Conservation (phyloP, 2,329 filamentous ascomycete genomes). For the Zymoseptoria tritici region DNA sequence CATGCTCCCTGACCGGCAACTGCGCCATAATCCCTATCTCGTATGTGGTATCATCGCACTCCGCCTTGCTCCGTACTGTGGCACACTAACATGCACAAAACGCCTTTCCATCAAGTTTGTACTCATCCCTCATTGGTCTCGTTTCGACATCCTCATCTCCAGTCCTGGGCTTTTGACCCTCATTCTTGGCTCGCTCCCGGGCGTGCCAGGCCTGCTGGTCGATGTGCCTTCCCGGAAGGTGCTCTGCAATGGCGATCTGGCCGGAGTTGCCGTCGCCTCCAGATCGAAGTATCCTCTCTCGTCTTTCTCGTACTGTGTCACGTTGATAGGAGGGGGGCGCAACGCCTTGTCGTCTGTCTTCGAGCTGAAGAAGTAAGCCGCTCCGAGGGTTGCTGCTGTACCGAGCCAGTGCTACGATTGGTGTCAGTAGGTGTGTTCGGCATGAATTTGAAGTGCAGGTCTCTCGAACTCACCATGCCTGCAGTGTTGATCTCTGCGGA, state of each 20-base stretch:
- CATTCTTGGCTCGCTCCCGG: slow-evolving; percentile 31
- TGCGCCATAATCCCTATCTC: neutral
- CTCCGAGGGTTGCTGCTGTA: slow-evolving; percentile 67
- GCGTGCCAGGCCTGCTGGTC: slow-evolving; percentile 39
- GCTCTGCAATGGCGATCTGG: slow-evolving; percentile 35
- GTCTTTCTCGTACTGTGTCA: slow-evolving; percentile 70
- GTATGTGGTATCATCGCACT: neutral
- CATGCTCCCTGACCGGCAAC: neutral
- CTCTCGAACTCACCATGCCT: slow-evolving; percentile 52
- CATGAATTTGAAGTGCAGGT: neutral
- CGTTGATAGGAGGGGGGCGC: slow-evolving; percentile 58
- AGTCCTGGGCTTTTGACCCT: slow-evolving; percentile 21
- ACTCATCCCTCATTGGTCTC: slow-evolving; percentile 27
- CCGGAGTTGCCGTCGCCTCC: slow-evolving; percentile 37
- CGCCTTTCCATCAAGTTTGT: neutral
- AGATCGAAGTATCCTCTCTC: slow-evolving; percentile 35
- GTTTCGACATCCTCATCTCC: slow-evolving; percentile 27
- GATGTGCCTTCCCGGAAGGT: slow-evolving; percentile 44
- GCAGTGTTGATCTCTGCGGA: slow-evolving; percentile 77
- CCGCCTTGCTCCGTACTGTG: neutral
- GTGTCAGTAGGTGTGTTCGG: slow-evolving; percentile 5
- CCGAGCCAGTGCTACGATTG: slow-evolving; percentile 67
- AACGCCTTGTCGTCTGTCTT: slow-evolving; percentile 46
- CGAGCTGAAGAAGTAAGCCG: slow-evolving; percentile 78
- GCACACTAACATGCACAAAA: neutral